These are phyloP conservation scores for Rhododendron griersonianum DNA, from an alignment of 148 eudicot species.

Conservation along the genomic window DNA sequence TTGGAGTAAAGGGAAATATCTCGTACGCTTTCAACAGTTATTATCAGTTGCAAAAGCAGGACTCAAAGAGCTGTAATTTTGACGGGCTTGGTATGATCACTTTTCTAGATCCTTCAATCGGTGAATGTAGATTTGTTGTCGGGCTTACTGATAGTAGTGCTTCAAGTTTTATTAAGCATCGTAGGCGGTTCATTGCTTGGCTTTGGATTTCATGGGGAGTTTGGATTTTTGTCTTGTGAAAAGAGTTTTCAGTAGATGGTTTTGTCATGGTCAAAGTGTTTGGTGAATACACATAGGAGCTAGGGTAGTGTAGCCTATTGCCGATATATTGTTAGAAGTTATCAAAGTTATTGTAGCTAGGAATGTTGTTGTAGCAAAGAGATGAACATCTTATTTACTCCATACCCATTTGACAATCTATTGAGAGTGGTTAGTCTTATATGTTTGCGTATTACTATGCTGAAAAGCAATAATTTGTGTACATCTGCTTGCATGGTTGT, in stretches of 20 bases:
- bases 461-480: not conserved
- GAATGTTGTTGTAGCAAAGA: not conserved
- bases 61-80: conserved; percentile 66
- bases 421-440: not conserved
- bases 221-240: conserved; percentile 22
- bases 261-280: conserved; percentile 7
- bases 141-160: conserved; percentile 42
- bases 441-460: not conserved
- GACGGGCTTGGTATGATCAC: conserved; percentile 84
- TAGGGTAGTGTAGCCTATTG: not conserved
- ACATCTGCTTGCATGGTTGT: not conserved
- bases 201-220: conserved; percentile 24
- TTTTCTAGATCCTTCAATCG: conserved; percentile 72
- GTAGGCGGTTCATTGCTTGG: conserved; percentile 1
- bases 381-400: not conserved
- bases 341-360: not conserved
- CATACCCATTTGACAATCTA: not conserved
- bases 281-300: not conserved
- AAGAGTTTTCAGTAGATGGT: conserved; percentile 12
- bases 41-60: conserved; percentile 68
- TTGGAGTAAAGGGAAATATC: conserved; percentile 74
- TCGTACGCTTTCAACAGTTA: conserved; percentile 87
- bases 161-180: conserved; percentile 22
- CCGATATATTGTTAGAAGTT: conserved; percentile 7
- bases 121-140: conserved; percentile 71